Evolutionary conservation across 371 early-diverging fungal species (phyloP).

Genomic region (Zopfochytrium polystomum): DNA sequence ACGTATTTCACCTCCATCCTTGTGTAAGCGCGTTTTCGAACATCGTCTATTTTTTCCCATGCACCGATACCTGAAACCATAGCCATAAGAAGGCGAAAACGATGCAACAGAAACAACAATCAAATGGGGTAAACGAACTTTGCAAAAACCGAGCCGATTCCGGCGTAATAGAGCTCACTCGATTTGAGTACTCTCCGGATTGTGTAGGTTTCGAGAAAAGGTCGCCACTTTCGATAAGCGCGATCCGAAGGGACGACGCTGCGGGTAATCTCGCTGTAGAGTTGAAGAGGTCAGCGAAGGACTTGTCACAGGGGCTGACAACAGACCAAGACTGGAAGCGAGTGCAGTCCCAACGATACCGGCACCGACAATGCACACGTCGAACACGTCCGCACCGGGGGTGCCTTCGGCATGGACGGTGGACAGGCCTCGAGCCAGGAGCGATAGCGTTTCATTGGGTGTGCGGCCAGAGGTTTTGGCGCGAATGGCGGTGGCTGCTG

Average conservation of each 20-base stretch:
- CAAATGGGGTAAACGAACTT: constrained; percentile 27
- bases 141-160: constrained; percentile 33
- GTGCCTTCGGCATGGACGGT: too few relatives aligned
- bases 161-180: constrained; percentile 57
- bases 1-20: too few relatives aligned
- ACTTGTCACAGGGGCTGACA: not conserved
- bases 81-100: too few relatives aligned
- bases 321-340: constrained; percentile 74
- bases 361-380: constrained; percentile 78
- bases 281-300: not conserved
- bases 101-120: not conserved
- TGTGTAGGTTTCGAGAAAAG: constrained; percentile 33
- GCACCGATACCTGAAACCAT: constrained; percentile 55
- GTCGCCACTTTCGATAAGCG: constrained; percentile 74
- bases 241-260: constrained; percentile 56
- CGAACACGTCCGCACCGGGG: constrained; percentile 13
- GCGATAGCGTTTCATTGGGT: too few relatives aligned
- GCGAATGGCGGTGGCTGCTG: too few relatives aligned
- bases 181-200: constrained; percentile 64
- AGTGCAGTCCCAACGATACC: constrained; percentile 87
- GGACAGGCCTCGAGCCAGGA: too few relatives aligned
- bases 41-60: constrained; percentile 54
- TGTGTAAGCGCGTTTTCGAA: constrained; percentile 56
- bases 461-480: too few relatives aligned
- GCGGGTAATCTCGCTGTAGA: constrained; percentile 53